Conservation (phyloP, 805 yeast species). For the Yarrowia sp. region DNA sequence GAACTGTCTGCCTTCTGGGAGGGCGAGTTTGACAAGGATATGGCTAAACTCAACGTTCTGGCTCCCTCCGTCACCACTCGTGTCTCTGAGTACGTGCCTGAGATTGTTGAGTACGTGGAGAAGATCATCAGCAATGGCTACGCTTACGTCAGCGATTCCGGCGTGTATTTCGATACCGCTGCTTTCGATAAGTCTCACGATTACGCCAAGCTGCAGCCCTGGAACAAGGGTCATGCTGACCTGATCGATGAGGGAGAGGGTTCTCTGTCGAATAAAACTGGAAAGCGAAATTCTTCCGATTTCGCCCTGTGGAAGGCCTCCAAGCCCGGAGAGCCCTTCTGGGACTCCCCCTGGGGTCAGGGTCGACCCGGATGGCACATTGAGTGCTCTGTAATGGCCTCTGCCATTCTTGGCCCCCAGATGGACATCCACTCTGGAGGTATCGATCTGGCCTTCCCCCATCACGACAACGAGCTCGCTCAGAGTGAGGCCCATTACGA, state of each 20-base stretch:
- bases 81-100: slow-evolving; percentile 94
- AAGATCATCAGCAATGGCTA: slow-evolving; percentile 73
- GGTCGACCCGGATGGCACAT: slow-evolving; percentile 99
- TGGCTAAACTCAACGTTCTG: slow-evolving; percentile 77
- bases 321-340: slow-evolving; percentile 94
- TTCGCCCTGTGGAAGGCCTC: slow-evolving; percentile 97
- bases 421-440: slow-evolving; percentile 98
- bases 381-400: slow-evolving; percentile 98
- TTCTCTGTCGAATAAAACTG: slow-evolving; percentile 55
- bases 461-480: slow-evolving; percentile 97
- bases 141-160: slow-evolving; percentile 73
- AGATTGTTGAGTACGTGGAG: slow-evolving; percentile 75
- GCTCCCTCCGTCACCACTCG: slow-evolving; percentile 86
- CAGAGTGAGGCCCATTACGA: slow-evolving; percentile 92
- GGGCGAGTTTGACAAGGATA: slow-evolving; percentile 74
- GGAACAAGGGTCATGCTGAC: slow-evolving; percentile 88
- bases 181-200: slow-evolving; percentile 78
- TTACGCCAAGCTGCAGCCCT: slow-evolving; percentile 95
- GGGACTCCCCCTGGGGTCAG: slow-evolving; percentile 94
- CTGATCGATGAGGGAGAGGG: slow-evolving; percentile 96
- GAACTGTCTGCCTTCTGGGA: slow-evolving; percentile 90
- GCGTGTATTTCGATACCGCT: slow-evolving; percentile 87
- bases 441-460: slow-evolving; percentile 95
- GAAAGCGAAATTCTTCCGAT: slow-evolving; percentile 74
- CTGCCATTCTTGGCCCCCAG: slow-evolving; percentile 73